These are phyloP conservation scores for Sugiyamaella castrensis DNA, from an alignment of 1,139 yeast species.

Conservation along the genomic window DNA sequence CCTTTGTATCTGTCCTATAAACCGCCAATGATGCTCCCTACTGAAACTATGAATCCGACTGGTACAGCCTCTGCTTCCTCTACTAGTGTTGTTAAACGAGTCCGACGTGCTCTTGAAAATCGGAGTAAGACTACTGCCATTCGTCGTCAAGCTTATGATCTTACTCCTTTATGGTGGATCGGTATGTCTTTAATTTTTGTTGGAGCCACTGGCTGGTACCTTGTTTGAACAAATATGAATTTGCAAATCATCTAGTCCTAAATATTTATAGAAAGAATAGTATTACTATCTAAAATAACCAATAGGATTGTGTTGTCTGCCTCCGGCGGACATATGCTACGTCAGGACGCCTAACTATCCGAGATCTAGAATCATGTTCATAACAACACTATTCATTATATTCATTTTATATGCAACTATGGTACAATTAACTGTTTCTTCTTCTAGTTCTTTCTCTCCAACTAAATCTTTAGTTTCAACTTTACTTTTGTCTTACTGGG, in stretches of 20 bases:
- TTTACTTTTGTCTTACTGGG: no score
- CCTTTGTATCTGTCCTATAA: conserved; percentile 88
- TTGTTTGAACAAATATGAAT: conserved; percentile 20
- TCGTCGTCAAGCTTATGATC: conserved; percentile 45
- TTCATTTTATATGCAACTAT: no score
- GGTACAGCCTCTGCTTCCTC: conserved; percentile 40
- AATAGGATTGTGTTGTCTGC: no score
- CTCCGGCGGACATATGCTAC: no score
- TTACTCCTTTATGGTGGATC: conserved; percentile 52
- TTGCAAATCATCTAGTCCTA: neutral
- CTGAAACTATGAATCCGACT: conserved; percentile 86
- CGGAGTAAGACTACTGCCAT: conserved; percentile 75
- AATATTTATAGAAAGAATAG: conserved; percentile 6
- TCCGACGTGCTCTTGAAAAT: conserved; percentile 61
- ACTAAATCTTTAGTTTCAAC: no score
- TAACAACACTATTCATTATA: no score
- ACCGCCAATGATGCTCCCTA: conserved; percentile 96
- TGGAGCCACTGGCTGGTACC: conserved; percentile 42
- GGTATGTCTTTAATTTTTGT: conserved; percentile 42
- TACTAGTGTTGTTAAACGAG: conserved; percentile 28
- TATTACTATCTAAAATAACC: conserved; percentile 24
- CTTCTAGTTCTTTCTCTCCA: no score
- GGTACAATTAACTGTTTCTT: no score
- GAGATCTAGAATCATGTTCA: no score
- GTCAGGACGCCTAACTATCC: no score